Conservation (phyloP, 495 filamentous ascomycete genomes). For the Copromyces sp. region DNA sequence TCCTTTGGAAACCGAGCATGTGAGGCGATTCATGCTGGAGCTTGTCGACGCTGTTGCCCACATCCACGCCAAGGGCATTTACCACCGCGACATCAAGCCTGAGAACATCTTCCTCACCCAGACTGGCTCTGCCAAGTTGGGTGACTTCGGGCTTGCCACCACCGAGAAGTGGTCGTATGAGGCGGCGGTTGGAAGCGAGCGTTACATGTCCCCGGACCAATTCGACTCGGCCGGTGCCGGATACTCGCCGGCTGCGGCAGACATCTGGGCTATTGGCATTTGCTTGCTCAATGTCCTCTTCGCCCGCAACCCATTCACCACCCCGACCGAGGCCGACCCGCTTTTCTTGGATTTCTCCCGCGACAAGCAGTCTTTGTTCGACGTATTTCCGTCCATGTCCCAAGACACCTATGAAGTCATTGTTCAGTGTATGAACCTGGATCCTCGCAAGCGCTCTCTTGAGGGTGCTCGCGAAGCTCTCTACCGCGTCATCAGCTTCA, state of each 20-base stretch:
- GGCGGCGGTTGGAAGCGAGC: constrained; percentile 87
- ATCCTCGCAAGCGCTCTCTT: constrained; percentile 82
- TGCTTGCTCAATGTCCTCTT: constrained; percentile 94
- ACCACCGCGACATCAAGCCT: constrained; percentile 98
- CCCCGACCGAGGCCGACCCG: constrained; percentile 74
- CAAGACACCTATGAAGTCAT: constrained; percentile 94
- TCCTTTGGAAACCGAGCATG: constrained; percentile 88
- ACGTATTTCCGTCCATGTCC: constrained; percentile 97
- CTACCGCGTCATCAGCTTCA: constrained; percentile 75
- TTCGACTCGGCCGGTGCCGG: constrained; percentile 77
- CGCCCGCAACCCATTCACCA: constrained; percentile 87
- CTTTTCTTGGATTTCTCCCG: constrained; percentile 85
- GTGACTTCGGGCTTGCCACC: constrained; percentile 90
- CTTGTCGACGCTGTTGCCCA: constrained; percentile 81
- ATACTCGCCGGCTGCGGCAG: constrained; percentile 88
- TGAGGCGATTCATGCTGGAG: constrained; percentile 93
- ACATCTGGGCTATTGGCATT: constrained; percentile 94
- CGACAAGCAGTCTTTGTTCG: constrained; percentile 90
- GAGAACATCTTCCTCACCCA: constrained; percentile 96
- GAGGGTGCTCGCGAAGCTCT: constrained; percentile 65
- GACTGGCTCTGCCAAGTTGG: constrained; percentile 84
- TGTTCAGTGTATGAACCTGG: constrained; percentile 74
- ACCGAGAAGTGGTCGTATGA: constrained; percentile 80
- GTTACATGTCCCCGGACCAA: constrained; percentile 98
- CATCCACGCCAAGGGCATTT: constrained; percentile 83